Conservation (phyloP, 306 rosid genomes). For the Vigna mungo region DNA sequence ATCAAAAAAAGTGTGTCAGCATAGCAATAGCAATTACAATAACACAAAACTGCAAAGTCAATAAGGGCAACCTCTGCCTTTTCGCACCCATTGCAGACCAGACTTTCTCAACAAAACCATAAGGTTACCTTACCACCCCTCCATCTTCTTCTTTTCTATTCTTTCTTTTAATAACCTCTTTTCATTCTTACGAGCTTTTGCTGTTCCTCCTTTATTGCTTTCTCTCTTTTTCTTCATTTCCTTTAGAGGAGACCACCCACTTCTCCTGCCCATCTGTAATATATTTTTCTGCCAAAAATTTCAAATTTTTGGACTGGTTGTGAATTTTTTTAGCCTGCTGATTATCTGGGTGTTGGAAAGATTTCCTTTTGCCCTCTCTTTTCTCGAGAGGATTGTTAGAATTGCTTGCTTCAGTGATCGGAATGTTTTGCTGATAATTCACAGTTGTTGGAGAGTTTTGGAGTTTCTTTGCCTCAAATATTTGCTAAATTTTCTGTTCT, state of each 20-base stretch:
- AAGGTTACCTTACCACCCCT: constrained; percentile 39
- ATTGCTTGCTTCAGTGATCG: constrained; percentile 50
- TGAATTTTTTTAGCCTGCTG: constrained; percentile 39
- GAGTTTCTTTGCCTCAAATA: constrained; percentile 35
- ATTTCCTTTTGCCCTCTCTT: not conserved
- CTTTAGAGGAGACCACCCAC: constrained; percentile 39
- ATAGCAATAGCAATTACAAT: constrained; percentile 5
- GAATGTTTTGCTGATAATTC: constrained; percentile 43
- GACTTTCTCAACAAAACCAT: constrained; percentile 46
- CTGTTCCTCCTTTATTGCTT: constrained; percentile 16
- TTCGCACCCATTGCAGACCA: constrained; percentile 53
- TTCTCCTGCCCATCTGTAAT: constrained; percentile 44
- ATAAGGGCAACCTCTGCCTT: constrained; percentile 66
- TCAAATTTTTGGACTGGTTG: constrained; percentile 57
- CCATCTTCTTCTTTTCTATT: constrained; percentile 11
- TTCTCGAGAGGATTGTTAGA: constrained; percentile 29
- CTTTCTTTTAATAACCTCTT: constrained; percentile 23
- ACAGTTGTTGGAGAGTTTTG: constrained; percentile 32
- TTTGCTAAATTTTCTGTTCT: constrained; percentile 38
- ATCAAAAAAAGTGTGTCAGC: constrained; percentile 53
- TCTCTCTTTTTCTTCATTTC: constrained; percentile 20
- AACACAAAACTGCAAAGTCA: constrained; percentile 64
- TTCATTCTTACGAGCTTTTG: constrained; percentile 5
- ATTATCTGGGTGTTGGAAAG: constrained; percentile 39
- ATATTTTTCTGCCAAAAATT: constrained; percentile 43